Base-by-base conservation (phyloP, 2,329 filamentous ascomycete genomes). In the Aspergillus quadrilineatus region DNA sequence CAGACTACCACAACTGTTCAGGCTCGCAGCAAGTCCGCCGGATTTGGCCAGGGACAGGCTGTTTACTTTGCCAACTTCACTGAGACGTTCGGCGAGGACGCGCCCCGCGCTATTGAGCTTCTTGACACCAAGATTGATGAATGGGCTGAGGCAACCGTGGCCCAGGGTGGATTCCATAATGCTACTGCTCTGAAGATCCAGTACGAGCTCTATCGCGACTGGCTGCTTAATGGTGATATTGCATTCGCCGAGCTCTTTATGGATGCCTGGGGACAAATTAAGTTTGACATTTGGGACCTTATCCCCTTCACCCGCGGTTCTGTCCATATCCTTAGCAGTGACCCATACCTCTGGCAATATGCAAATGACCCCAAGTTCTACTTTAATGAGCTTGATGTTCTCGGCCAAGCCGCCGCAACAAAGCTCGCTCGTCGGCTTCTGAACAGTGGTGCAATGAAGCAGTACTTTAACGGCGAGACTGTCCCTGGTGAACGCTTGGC, bases 221-320 rank as follows among this genome's bases (percentile, higher is more conserved):
- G 67, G 67, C 50, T 70, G 4, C 51, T 70, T 1, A 53, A 65
- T 6, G 52, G 67, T 7, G 59, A 70, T n/a, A 62, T 69, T 39
- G 59, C 67, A 1, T 70, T 57, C 41, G 48, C 59, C 0, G 68
- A 71, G 43, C 59, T 69, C 2, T 70, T 71, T 55, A 4, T 71
- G 7, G 66, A 71, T 22, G 67, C 65, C 1, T 46, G 49, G 8
- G 64, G 62, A 2, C 50, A 59, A 1, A 64, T 69, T 10, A 63
- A 57, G 47, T 66, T 69, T 26, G 66, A 67, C 39, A 15, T 70
- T 2, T 70, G 68, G 68, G 58, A 67, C 34, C 55, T 71, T 4
- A 61, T 71, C 9, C 69, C 67, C 7, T 70, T 70, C 52, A 65
- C 69, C 1, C 63, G 69, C 4, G 67, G 67, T 1, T 69, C 53